phyloP scores from a whole-genome alignment of 352 stramenopile genomes.

The Phytophthora uliginosa region DNA sequence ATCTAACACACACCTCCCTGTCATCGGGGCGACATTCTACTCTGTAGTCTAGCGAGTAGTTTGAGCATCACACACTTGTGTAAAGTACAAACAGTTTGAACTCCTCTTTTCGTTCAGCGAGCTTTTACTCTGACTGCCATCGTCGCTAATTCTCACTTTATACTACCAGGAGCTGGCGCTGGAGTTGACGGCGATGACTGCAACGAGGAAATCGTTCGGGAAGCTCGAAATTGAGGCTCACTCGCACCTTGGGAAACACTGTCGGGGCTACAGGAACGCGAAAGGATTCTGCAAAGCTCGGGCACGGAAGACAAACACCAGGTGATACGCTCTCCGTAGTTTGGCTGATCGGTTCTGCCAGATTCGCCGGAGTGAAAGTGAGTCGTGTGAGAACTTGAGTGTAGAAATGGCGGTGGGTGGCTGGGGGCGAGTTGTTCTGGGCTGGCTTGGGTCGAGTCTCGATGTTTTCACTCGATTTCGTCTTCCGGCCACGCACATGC shows the following conservation, averaged over 20 bases:
- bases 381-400: conserved; percentile 41
- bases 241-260: conserved; percentile 31
- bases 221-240: conserved; percentile 14
- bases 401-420: conserved; percentile 40
- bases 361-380: conserved; percentile 34
- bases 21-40: not conserved
- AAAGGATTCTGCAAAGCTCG: conserved; percentile 24
- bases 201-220: conserved; percentile 22
- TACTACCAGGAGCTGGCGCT: conserved; percentile 1
- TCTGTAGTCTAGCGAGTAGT: not conserved
- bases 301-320: conserved; percentile 15
- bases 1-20: conserved; percentile 1
- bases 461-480: not conserved
- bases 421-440: conserved; percentile 3
- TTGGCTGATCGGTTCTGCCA: conserved; percentile 16
- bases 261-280: conserved; percentile 22
- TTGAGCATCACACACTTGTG: conserved; percentile 8
- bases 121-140: not conserved
- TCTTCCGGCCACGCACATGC: conserved; percentile 4
- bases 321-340: not conserved
- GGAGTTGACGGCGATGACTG: not conserved
- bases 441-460: not conserved
- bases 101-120: not conserved
- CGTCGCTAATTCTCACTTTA: not conserved
- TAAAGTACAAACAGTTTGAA: conserved; percentile 17